Base-by-base conservation (phyloP, 345 rosid species). In the Euphorbia lathyris region DNA sequence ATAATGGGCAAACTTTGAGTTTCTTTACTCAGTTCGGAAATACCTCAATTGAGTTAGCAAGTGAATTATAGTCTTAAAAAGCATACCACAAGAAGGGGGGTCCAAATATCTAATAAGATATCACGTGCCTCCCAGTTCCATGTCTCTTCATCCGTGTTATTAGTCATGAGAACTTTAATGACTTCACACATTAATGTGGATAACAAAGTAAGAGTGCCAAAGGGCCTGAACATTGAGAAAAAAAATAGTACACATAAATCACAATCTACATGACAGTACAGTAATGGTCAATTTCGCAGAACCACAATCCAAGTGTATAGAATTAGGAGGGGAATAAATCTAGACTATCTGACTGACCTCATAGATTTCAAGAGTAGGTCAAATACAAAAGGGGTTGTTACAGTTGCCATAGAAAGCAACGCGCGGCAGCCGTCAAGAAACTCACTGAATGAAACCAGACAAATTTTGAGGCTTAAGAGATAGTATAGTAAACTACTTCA, bases 81-180 rank as follows among this genome's bases (percentile, higher is more conserved):
- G 13, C 14, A 80, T 88, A 95, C 99, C 90, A 73, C 67, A 43
- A 95, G 99, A 59, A 95, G 78, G 20, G 88, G 78, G 66, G 91
- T 88, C 99, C 99, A 95, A 57, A 93, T 86, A 80, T 95, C 99
- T 78, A 95, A 82, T 74, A 95, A 83, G 81, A 95, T 92, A 82
- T 95, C 99, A 23, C 97, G 96, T 27, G 97, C 96, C 78, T 87
- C 97, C 90, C 96, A 90, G 81, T 97, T 95, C 99, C 97, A 95
- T 47, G 88, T 82, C 80, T 87, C 98, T 58, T 95, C 86, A 43
- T 88, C 96, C 36, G 84, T 78, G 75, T 66, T 74, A 72, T 81
- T 83, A 27, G 75, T 82, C 87, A 86, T 78, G 45, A 86, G 86
- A 69, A 83, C 91, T 84, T 95, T 95, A 73, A 95, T 70, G 78